Evolutionary conservation across 108 stramenopile genomes (phyloP), one percentile per base, ranked within the genome.

Genomic region (Cyclotella atomus): DNA sequence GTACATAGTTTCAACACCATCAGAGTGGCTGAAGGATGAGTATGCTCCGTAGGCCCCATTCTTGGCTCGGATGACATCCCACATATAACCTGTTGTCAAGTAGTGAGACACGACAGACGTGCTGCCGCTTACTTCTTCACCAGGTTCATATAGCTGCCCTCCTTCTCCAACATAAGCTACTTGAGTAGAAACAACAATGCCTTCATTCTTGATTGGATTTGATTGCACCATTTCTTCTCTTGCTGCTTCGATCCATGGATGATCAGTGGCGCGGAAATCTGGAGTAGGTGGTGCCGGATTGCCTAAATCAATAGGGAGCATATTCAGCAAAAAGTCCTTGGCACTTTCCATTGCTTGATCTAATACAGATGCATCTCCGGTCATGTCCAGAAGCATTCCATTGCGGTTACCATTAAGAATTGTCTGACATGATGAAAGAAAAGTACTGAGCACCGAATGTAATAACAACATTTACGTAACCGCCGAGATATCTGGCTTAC

Each of bases 11-110:
- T 88, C 82, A 10, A 87, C 34, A 19, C 93, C 93, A 59, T 87
- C 73, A 36, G 79, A 84, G 10, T 83, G 54, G 55, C 84, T 80
- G 61, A 97, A 85, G 20, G 73, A 46, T 17, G 90, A 88, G 81
- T 84, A 88, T 20, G 91, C 95, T 3, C 93, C 91, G 56, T 92
- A 90, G 1, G 96, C 97, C n/a, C 97, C 97, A 34, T 87, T 85
- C 49, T 90, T 77, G 0, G 93, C 91, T 2, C 93, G 80, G 23
- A 98, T 88, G 61, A 86, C 75, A 59, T 96, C 88, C 89, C 92
- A 96, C 38, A 41, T 41, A 12, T 41, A 41, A 67, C 74, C 77
- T 15, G 88, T 92, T 49, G 82, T 68, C 46, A 98, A 70, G 76
- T 88, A 97, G 30, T 88, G 83, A 8, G 82, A 60, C 24, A 87